These are phyloP conservation scores for Paraphysoderma sedebokerense DNA, from an alignment of 371 early-diverging fungal genomes.

Conservation along the genomic window DNA sequence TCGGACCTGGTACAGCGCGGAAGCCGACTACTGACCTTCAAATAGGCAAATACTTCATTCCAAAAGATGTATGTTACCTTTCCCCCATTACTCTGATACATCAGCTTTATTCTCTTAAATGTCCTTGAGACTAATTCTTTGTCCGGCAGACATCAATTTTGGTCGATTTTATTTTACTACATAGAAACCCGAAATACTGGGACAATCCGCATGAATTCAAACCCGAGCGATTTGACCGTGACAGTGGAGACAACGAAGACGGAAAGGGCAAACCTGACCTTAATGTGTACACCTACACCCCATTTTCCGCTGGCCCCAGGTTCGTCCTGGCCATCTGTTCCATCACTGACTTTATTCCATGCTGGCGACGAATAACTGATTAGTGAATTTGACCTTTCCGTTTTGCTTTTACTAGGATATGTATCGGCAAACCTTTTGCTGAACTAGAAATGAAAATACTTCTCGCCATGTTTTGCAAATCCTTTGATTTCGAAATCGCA, in stretches of 20 bases:
- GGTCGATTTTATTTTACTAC: constrained; percentile 17
- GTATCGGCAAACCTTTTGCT: neutral
- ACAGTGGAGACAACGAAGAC: neutral
- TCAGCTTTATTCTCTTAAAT: too few relatives aligned
- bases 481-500: too few relatives aligned
- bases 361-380: too few relatives aligned
- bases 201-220: constrained; percentile 8
- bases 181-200: constrained; percentile 8
- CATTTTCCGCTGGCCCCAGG: neutral
- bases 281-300: neutral
- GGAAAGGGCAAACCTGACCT: neutral
- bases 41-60: neutral
- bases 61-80: constrained; percentile 5
- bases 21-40: neutral
- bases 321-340: too few relatives aligned
- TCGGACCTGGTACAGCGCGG: neutral
- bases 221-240: constrained; percentile 9
- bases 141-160: constrained; percentile 13
- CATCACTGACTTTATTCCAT: too few relatives aligned
- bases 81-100: too few relatives aligned
- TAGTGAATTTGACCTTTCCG: too few relatives aligned
- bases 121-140: too few relatives aligned
- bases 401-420: too few relatives aligned
- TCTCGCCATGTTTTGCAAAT: neutral
- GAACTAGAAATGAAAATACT: neutral